Conservation (phyloP, 768 basidiomycete species). For the Mycena maculata region DNA sequence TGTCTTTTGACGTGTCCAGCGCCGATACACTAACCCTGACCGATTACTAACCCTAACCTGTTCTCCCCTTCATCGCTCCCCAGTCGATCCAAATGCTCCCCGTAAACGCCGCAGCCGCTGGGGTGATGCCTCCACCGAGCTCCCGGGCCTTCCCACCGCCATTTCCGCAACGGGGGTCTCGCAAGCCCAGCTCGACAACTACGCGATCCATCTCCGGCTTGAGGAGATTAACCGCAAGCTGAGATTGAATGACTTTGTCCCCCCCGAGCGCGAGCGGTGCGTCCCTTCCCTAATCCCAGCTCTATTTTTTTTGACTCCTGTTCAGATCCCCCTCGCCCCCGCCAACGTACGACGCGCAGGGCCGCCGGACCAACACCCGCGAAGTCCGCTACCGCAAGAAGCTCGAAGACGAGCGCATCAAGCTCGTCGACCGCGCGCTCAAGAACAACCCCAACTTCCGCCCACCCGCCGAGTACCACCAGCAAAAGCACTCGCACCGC, state of each 20-base stretch:
- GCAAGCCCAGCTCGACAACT: conserved; percentile 96
- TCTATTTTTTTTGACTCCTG: conserved; percentile 44
- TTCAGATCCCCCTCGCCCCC: conserved; percentile 93
- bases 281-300: conserved; percentile 29
- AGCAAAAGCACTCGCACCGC: conserved; percentile 92
- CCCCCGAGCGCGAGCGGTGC: conserved; percentile 94
- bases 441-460: conserved; percentile 98
- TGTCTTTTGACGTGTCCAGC: conserved; percentile 53
- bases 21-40: conserved; percentile 52
- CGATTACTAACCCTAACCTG: too few relatives aligned
- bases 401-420: conserved; percentile 90
- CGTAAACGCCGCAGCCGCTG: conserved; percentile 97
- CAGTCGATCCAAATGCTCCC: conserved; percentile 87
- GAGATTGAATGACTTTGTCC: conserved; percentile 92
- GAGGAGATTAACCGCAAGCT: conserved; percentile 99
- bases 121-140: conserved; percentile 94
- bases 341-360: conserved; percentile 96
- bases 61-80: conserved; percentile 25
- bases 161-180: conserved; percentile 95
- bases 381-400: conserved; percentile 99
- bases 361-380: conserved; percentile 97
- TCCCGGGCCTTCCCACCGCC: conserved; percentile 93
- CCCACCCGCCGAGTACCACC: conserved; percentile 95
- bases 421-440: conserved; percentile 95
- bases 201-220: conserved; percentile 93